Evolutionary conservation across 257 asterid genomes (phyloP).

Genomic region (Nicotiana noctiflora): DNA sequence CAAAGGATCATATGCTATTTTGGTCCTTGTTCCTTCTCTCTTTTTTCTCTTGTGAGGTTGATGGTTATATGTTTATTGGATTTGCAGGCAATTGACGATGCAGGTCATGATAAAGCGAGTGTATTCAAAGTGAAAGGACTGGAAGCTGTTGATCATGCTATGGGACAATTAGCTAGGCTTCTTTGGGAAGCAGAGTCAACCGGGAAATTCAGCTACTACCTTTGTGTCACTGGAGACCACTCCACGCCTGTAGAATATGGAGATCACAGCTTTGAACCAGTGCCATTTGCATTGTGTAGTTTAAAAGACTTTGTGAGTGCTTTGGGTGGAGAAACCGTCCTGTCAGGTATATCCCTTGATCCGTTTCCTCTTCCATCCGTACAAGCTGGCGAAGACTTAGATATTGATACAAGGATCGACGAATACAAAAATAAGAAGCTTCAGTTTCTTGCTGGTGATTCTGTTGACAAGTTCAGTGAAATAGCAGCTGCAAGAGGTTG

Average conservation of each 20-base stretch:
- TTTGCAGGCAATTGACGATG: slow-evolving; percentile 90
- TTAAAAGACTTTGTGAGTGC: slow-evolving; percentile 73
- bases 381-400: slow-evolving; percentile 33
- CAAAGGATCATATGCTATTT: not conserved
- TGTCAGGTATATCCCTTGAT: slow-evolving; percentile 59
- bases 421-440: slow-evolving; percentile 27
- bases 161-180: slow-evolving; percentile 80
- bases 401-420: slow-evolving; percentile 14
- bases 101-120: slow-evolving; percentile 96
- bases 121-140: slow-evolving; percentile 84
- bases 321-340: slow-evolving; percentile 56
- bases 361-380: slow-evolving; percentile 79
- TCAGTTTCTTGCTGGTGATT: slow-evolving; percentile 53
- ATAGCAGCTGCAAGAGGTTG: slow-evolving; percentile 78
- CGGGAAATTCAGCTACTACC: slow-evolving; percentile 55
- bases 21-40: not conserved
- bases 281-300: slow-evolving; percentile 77
- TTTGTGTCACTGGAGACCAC: slow-evolving; percentile 91
- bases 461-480: slow-evolving; percentile 62
- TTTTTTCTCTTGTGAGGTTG: not conserved
- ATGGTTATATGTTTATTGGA: not conserved
- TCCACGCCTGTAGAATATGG: slow-evolving; percentile 98
- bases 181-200: slow-evolving; percentile 75
- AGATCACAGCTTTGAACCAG: slow-evolving; percentile 99
- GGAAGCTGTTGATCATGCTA: slow-evolving; percentile 90